phyloP scores from a whole-genome alignment of 1,284 basidiomycete genomes.

The Irpex lacteus region DNA sequence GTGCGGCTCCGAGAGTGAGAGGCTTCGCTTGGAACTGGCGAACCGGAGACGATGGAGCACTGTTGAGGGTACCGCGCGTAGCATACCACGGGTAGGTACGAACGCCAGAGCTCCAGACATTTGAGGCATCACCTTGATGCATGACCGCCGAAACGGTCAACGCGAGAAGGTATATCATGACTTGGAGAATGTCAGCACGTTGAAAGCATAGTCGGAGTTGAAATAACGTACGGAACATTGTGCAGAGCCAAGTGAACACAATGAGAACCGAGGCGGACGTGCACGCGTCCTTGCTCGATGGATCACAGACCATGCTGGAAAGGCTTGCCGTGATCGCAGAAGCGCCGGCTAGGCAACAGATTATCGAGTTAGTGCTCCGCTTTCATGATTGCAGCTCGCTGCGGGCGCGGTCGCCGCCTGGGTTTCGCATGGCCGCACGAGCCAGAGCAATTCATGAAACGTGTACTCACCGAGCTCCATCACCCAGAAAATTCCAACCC shows the following conservation, averaged over 20 bases:
- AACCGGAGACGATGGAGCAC: slow-evolving; percentile 22
- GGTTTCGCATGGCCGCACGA: not conserved
- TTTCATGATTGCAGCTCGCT: not conserved
- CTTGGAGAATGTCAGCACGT: slow-evolving; percentile 23
- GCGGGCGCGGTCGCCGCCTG: not conserved
- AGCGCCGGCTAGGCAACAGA: slow-evolving; percentile 41
- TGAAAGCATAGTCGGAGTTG: not conserved
- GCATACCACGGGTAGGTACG: slow-evolving; percentile 41
- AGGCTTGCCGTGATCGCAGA: slow-evolving; percentile 40
- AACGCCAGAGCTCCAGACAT: slow-evolving; percentile 52
- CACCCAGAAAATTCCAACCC: slow-evolving; percentile 57
- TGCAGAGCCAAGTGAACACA: slow-evolving; percentile 64
- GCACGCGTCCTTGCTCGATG: slow-evolving; percentile 37
- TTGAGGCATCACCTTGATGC: slow-evolving; percentile 37
- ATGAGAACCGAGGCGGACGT: slow-evolving; percentile 54
- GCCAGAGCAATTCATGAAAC: not conserved
- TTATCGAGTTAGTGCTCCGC: slow-evolving; percentile 2
- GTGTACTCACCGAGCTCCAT: slow-evolving; percentile 56
- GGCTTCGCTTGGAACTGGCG: slow-evolving; percentile 19
- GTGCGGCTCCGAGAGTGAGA: slow-evolving; percentile 14
- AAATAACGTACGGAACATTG: slow-evolving; percentile 46
- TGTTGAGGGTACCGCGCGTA: slow-evolving; percentile 21
- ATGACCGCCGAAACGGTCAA: slow-evolving; percentile 35
- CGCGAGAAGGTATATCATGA: slow-evolving; percentile 41
- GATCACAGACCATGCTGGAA: slow-evolving; percentile 34